phyloP scores from a whole-genome alignment of 2,329 filamentous ascomycete genomes.

The Leptographium radiaticola region DNA sequence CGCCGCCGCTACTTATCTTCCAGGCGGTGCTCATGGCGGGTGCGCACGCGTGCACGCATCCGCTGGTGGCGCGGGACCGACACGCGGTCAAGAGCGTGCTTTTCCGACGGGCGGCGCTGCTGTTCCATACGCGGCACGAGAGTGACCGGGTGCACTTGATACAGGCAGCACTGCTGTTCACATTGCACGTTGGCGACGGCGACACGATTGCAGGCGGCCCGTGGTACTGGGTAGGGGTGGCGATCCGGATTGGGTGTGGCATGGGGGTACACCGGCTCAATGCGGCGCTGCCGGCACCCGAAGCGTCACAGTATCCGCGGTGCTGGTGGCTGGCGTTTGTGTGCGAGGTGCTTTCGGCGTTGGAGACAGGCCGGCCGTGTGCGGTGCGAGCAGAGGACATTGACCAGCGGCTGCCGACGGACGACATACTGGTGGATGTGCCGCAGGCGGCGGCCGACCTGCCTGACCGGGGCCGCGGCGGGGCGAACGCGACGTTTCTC shows the following conservation, averaged over 20 bases:
- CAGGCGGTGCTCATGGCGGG: conserved; percentile 17
- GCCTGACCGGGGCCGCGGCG: not conserved
- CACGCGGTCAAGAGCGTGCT: conserved; percentile 13
- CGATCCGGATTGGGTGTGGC: conserved; percentile 16
- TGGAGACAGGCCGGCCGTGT: conserved; percentile 6
- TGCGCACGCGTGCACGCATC: conserved; percentile 14
- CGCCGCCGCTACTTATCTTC: conserved; percentile 16
- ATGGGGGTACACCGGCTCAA: conserved; percentile 15
- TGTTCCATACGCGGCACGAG: conserved; percentile 17
- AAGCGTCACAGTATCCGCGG: not conserved
- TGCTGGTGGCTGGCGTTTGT: conserved; percentile 5
- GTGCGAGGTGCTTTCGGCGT: conserved; percentile 4
- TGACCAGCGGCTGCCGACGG: not conserved
- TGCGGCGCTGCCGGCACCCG: not conserved
- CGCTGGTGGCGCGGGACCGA: conserved; percentile 12
- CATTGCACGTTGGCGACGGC: conserved; percentile 14
- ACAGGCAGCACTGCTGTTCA: conserved; percentile 17
- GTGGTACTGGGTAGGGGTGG: conserved; percentile 17
- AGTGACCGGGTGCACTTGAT: conserved; percentile 15
- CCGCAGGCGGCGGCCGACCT: not conserved
- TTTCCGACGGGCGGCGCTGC: conserved; percentile 14
- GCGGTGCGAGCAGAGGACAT: conserved; percentile 1
- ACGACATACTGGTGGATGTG: not conserved
- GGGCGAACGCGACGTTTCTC: not conserved
- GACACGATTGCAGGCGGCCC: conserved; percentile 13